phyloP scores from a whole-genome alignment of 352 stramenopile species.

The Pythium rishiriense region DNA sequence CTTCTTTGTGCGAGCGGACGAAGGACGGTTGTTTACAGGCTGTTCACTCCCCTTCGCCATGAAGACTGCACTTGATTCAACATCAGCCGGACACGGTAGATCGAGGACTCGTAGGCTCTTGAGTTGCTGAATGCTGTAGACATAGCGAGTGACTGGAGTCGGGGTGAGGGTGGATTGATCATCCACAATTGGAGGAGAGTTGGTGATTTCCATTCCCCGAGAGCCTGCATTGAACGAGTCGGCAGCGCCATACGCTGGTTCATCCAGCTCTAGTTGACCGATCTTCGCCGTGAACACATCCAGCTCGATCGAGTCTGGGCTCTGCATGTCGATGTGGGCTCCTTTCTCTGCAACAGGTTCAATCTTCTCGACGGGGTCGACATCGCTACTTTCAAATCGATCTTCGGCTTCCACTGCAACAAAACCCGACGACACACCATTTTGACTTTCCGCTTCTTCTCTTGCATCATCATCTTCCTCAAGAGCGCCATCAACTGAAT shows the following conservation, averaged over 20 bases:
- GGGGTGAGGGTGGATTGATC: neutral
- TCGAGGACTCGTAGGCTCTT: neutral
- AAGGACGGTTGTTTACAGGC: neutral
- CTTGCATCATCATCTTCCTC: too few relatives aligned
- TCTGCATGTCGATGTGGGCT: neutral
- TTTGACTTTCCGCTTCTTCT: too few relatives aligned
- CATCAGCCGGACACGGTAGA: constrained; percentile 5
- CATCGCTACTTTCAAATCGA: too few relatives aligned
- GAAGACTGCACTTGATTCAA: constrained; percentile 1
- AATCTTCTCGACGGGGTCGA: neutral
- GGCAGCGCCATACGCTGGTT: too few relatives aligned
- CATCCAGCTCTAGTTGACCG: too few relatives aligned
- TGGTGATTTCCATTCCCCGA: too few relatives aligned
- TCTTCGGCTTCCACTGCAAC: too few relatives aligned
- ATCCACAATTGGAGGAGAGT: neutral
- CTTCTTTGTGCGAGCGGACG: neutral
- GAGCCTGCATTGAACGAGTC: too few relatives aligned
- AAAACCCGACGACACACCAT: too few relatives aligned
- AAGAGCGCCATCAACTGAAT: neutral
- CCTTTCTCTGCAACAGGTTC: neutral
- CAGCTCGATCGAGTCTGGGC: too few relatives aligned
- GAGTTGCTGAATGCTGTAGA: constrained; percentile 21
- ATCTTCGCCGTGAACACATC: too few relatives aligned
- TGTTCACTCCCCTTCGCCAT: neutral
- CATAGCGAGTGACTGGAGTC: neutral